Evolutionary conservation across 441 rosid species (phyloP), one percentile per base, ranked within the genome.

Genomic region (Cnidoscolus chayamansa): DNA sequence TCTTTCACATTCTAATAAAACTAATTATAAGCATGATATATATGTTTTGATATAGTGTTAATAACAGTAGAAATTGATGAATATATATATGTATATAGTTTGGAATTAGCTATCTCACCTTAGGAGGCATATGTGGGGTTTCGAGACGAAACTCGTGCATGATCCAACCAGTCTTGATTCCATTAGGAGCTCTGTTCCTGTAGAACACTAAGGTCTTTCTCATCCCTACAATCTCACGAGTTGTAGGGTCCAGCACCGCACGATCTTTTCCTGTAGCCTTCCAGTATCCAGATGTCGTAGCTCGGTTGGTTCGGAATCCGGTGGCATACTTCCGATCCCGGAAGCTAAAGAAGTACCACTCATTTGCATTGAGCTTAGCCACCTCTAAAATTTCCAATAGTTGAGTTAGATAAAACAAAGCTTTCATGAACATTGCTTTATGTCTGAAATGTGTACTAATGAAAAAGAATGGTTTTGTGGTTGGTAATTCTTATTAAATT

Each of bases 241-340:
- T 86, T 3, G 68, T 19, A 7, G 97, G 93, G 67, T 94, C 92
- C 59, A 86, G 68, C 55, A 94, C 97, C 56, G 86, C 84, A 13
- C 98, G 91, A 83, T 94, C 99, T 71, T 94, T 94, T 10, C 99
- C 99, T 0, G 99, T 94, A 8, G 99, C 99, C 67, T 94, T 94
- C 99, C 99, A 94, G 79, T 94, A 94, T 48, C 99, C 99, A 0
- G 88, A 80, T 43, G 74, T 76, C 7, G 99, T 94, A 0, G 99
- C 96, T 1, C 99, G 84, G 68, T 94, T 94, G 37, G 98, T 87
- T 7, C 99, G 81, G 76, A 83, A 92, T 37, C 99, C 99, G 15
- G 99, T 92, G 0, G 97, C 94, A 35, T 94, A 94, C 61, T 94
- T 94, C 45, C 97, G 76, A 65, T 94, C 99, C 7, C 98, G 86